A percentile compares a stretch with the other conserved stretches of the same genome.
Conservation (phyloP, 2,329 filamentous ascomycete species). For the Nakataea oryzae region DNA sequence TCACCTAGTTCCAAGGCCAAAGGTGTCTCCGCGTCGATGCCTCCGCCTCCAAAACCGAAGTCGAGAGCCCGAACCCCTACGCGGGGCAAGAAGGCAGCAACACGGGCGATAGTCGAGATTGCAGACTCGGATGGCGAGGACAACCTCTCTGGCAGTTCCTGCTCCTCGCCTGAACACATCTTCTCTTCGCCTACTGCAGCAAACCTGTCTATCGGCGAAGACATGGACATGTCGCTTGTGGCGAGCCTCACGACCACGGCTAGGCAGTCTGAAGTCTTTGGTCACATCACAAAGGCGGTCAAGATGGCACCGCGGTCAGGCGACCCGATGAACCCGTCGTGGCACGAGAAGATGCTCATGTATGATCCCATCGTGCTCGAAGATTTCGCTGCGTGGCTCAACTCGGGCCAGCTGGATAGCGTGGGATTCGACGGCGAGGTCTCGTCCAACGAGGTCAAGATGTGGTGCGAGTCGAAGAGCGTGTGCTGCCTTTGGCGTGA, state of each 20-base stretch:
- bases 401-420: conserved; percentile 53
- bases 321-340: conserved; percentile 48
- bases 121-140: conserved; percentile 33
- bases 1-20: not conserved
- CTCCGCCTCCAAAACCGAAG: conserved; percentile 12
- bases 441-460: conserved; percentile 57
- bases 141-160: conserved; percentile 14
- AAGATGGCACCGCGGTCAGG: conserved; percentile 36
- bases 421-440: conserved; percentile 59
- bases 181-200: conserved; percentile 32
- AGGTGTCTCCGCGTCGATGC: conserved; percentile 2
- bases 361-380: conserved; percentile 88
- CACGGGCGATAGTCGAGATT: conserved; percentile 30
- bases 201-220: conserved; percentile 33
- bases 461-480: conserved; percentile 82
- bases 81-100: conserved; percentile 12
- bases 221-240: conserved; percentile 31
- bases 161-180: conserved; percentile 22
- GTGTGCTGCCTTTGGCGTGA: conserved; percentile 72
- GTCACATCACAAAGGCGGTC: conserved; percentile 44
- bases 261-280: conserved; percentile 35
- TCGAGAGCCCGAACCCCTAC: conserved; percentile 16
- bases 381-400: conserved; percentile 76
- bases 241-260: conserved; percentile 18
- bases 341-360: conserved; percentile 88